Base-by-base conservation (phyloP, 495 filamentous ascomycete species). In the Annulohypoxylon stygium region DNA sequence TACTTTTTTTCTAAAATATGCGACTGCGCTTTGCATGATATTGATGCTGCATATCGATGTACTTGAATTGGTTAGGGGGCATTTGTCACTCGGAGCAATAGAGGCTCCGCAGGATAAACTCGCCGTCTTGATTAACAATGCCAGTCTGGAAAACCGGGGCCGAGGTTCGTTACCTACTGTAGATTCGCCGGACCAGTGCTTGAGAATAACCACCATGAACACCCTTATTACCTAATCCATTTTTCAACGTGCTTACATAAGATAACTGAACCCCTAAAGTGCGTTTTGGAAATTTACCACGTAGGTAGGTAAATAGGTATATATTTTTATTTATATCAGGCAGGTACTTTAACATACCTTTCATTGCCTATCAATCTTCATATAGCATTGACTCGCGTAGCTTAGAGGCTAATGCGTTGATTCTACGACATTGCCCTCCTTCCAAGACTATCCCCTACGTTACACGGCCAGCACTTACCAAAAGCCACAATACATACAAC, bases 21-120 rank as follows among this genome's bases (percentile, higher is more conserved):
- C 20, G 26, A 30, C 10, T 11, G 25, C 9, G 16, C 25, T 12
- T 20, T 53, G 18, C 12, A 30, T 47, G 43, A 18, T 20, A 16
- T 47, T 18, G 43, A 47, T 18, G 0, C 18, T 47, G 43, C 12
- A 20, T 7, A 5, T 47, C 4, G 14, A 45, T 2, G 12, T 18
- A 6, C 4, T 47, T 47, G 4, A 47, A 47, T 4, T 45, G 1
- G 43, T 47, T 20, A 47, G 43, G 43, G 41, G 41, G 18, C n/a
- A 26, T 51, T 51, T 51, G 48, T 51, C 5, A 54, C 33, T 57
- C 53, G 53, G 53, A 2, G 30, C 53, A 57, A 57, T 37, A 37
- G 16, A 36, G 53, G 30, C n/a, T 20, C 53, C 53, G 53, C 33
- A 18, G 26, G 53, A 10, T 33, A 20, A 37, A 37, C 14, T 37